phyloP scores from a whole-genome alignment of 2,329 filamentous ascomycete species.

The Xenosphaeropsis pyriputrescens region DNA sequence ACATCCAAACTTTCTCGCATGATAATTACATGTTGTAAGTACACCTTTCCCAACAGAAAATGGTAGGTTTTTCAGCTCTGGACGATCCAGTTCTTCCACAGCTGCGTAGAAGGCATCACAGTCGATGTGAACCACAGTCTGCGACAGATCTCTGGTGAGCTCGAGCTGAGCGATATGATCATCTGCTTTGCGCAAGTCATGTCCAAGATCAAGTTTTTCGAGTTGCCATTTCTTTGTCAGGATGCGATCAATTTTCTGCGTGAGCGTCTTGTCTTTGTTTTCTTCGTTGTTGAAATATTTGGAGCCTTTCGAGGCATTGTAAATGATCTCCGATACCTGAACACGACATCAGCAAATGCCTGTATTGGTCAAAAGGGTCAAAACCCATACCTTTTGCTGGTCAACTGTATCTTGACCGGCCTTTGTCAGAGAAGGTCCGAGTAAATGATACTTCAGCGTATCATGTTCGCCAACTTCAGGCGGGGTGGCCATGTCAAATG shows the following conservation, averaged over 20 bases:
- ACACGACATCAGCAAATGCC: neutral
- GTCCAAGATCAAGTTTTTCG: conserved; percentile 59
- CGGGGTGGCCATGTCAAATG: too few relatives aligned
- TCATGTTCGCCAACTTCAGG: conserved; percentile 23
- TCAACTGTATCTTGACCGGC: conserved; percentile 90
- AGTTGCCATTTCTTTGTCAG: conserved; percentile 60
- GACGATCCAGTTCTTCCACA: conserved; percentile 72
- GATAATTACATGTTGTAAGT: conserved; percentile 65
- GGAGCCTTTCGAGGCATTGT: conserved; percentile 89
- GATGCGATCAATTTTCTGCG: conserved; percentile 72
- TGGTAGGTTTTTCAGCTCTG: conserved; percentile 72
- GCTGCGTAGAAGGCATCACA: conserved; percentile 97
- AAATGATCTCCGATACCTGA: conserved; percentile 87
- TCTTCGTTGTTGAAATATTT: conserved; percentile 95
- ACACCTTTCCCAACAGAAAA: conserved; percentile 74
- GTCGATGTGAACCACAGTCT: conserved; percentile 81
- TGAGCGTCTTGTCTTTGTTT: conserved; percentile 64
- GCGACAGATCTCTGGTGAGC: conserved; percentile 61
- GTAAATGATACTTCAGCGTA: conserved; percentile 75
- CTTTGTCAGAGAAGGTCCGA: conserved; percentile 87
- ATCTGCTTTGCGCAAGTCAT: conserved; percentile 64
- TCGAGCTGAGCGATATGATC: conserved; percentile 72
- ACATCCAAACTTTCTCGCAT: conserved; percentile 78
- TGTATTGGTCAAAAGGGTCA: neutral
- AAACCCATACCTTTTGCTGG: conserved; percentile 53